A percentile compares a stretch with the other conserved stretches of the same genome.
phyloP scores from a whole-genome alignment of 2,329 filamentous ascomycete genomes.

The Aspergillus quadrilineatus region DNA sequence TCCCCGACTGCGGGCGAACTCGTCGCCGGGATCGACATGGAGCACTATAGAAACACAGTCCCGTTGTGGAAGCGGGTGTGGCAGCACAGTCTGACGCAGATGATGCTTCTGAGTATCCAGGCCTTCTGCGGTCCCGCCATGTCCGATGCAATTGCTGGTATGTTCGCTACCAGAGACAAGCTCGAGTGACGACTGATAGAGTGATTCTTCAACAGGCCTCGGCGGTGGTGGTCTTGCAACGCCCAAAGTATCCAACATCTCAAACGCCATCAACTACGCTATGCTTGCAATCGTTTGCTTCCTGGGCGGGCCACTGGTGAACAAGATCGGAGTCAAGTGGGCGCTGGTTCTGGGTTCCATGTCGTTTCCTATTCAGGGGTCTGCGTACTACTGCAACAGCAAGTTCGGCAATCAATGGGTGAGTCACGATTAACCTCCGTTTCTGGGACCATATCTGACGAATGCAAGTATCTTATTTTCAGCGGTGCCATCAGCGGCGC shows the following conservation, averaged over 20 bases:
- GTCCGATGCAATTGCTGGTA: conserved; percentile 42
- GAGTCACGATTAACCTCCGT: neutral
- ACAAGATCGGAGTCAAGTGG: conserved; percentile 51
- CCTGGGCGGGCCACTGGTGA: conserved; percentile 47
- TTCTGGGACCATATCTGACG: neutral
- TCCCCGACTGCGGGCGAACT: neutral
- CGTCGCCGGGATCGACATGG: conserved; percentile 34
- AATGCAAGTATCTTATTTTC: conserved; percentile 39
- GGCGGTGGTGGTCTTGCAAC: conserved; percentile 49
- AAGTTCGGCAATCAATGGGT: conserved; percentile 50
- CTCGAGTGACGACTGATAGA: neutral
- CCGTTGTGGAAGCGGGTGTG: conserved; percentile 48
- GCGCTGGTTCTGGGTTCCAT: conserved; percentile 43
- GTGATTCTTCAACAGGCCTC: conserved; percentile 28
- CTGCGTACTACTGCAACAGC: conserved; percentile 51
- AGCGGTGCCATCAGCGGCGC: conserved; percentile 41
- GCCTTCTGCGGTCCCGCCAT: conserved; percentile 47
- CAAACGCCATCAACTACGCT: conserved; percentile 32
- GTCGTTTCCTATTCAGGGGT: conserved; percentile 49
- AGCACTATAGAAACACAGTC: neutral
- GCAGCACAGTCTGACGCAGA: conserved; percentile 51
- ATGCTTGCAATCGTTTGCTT: conserved; percentile 41
- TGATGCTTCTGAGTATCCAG: conserved; percentile 50
- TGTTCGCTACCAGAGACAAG: neutral
- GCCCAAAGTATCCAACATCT: conserved; percentile 45